phyloP scores from a whole-genome alignment of 441 rosid species.

The Erysimum cheiri region DNA sequence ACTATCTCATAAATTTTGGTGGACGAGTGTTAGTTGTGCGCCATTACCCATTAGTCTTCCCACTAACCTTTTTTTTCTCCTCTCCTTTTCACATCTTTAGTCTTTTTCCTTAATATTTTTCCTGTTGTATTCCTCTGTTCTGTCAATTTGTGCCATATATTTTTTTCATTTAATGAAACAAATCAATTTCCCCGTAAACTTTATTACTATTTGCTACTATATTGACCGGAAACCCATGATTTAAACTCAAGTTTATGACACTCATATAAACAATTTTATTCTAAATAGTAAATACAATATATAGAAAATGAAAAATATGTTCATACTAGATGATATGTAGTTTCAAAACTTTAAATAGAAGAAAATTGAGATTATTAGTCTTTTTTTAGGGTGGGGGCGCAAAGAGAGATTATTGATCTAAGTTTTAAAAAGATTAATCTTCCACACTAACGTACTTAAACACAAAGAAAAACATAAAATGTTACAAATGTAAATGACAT shows the following conservation, averaged over 20 bases:
- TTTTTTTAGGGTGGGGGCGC: too few relatives aligned
- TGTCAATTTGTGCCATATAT: neutral
- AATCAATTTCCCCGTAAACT: neutral
- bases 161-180: constrained; percentile 4
- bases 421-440: neutral
- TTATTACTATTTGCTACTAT: neutral
- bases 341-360: too few relatives aligned
- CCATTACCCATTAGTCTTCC: constrained; percentile 35
- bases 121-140: neutral
- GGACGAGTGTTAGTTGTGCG: constrained; percentile 33
- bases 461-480: neutral
- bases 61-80: constrained; percentile 35
- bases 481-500: neutral
- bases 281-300: too few relatives aligned
- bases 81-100: constrained; percentile 24
- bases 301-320: too few relatives aligned
- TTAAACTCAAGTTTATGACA: neutral
- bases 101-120: constrained; percentile 8
- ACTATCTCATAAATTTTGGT: constrained; percentile 32
- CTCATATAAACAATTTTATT: too few relatives aligned
- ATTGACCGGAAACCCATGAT: neutral
- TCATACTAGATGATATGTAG: too few relatives aligned
- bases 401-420: too few relatives aligned
- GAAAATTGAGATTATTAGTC: too few relatives aligned
- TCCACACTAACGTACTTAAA: neutral